Percentiles rank a stretch among this genome's conserved stretches.
Conservation (phyloP, 2,329 filamentous ascomycete species). For the Trichoderma sp. region DNA sequence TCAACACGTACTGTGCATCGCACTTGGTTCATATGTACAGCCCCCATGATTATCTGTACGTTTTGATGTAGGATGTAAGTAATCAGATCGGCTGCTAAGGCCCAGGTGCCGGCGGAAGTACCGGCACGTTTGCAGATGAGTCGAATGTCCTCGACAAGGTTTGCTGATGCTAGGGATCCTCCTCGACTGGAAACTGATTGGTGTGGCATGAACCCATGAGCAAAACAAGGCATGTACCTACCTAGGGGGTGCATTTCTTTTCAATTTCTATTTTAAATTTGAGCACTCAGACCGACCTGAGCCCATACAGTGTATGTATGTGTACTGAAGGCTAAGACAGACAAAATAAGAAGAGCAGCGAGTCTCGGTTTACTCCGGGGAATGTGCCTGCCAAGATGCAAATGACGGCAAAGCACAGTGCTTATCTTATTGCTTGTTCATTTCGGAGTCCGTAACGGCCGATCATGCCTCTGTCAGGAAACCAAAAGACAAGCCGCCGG, state of each 20-base stretch:
- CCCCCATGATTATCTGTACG: not conserved
- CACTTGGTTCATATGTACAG: not conserved
- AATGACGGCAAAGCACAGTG: not conserved
- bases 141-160: slow-evolving; percentile 1
- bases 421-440: not conserved
- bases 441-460: not conserved
- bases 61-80: too few species aligned
- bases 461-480: not conserved
- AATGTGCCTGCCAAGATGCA: not conserved
- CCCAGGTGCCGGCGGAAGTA: slow-evolving; percentile 9
- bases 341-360: not conserved
- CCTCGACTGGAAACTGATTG: not conserved
- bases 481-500: not conserved
- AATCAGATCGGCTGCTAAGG: slow-evolving; percentile 4
- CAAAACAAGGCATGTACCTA: not conserved
- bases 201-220: not conserved
- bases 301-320: not conserved
- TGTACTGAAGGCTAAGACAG: not conserved
- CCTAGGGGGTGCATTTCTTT: not conserved
- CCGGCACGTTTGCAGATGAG: not conserved
- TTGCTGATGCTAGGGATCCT: not conserved
- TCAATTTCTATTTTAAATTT: not conserved
- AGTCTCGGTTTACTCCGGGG: not conserved
- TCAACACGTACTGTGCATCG: not conserved
- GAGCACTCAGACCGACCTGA: not conserved